Conservation (phyloP, 2,329 filamentous ascomycete species). For the Dryadomyces sulphureus region DNA sequence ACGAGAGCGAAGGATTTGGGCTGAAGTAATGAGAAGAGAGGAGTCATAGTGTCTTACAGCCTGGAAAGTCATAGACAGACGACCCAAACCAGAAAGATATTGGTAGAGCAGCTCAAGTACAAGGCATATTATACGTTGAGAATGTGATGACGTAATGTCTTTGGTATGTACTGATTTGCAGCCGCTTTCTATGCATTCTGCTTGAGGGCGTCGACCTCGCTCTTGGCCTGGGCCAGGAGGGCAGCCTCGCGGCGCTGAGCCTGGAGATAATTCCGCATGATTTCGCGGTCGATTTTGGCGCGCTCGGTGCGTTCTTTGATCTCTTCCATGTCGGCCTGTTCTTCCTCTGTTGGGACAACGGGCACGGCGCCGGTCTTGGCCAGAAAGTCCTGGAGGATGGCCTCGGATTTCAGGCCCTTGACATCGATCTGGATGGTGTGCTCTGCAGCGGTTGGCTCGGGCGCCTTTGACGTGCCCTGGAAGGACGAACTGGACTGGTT, state of each 20-base stretch:
- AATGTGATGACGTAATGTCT: too few species aligned
- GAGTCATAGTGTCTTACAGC: background rate
- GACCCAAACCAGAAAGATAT: background rate
- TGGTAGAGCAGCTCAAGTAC: too few species aligned
- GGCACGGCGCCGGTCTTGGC: conserved; percentile 43
- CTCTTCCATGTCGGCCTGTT: conserved; percentile 46
- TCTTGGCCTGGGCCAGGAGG: conserved; percentile 38
- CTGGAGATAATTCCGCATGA: conserved; percentile 35
- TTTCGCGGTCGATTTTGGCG: conserved; percentile 38
- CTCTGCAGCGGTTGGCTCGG: conserved; percentile 31
- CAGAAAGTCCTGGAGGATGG: conserved; percentile 50
- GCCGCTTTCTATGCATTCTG: conserved; percentile 9
- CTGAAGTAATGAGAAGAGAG: conserved; percentile 43
- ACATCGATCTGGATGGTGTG: conserved; percentile 44
- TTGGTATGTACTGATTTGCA: background rate
- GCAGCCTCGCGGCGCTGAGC: conserved; percentile 48
- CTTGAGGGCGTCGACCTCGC: conserved; percentile 30
- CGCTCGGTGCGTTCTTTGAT: conserved; percentile 38
- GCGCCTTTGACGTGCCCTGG: conserved; percentile 31
- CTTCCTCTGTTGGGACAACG: conserved; percentile 42
- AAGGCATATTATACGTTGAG: too few species aligned
- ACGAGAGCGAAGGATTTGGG: conserved; percentile 83
- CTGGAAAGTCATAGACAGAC: background rate
- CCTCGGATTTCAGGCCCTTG: conserved; percentile 42
- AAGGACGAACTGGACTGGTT: conserved; percentile 32